A percentile compares a stretch with the other conserved stretches of the same genome.
These are phyloP conservation scores for Hanseniaspora meyeri DNA, from an alignment of 805 yeast species.

Conservation along the genomic window DNA sequence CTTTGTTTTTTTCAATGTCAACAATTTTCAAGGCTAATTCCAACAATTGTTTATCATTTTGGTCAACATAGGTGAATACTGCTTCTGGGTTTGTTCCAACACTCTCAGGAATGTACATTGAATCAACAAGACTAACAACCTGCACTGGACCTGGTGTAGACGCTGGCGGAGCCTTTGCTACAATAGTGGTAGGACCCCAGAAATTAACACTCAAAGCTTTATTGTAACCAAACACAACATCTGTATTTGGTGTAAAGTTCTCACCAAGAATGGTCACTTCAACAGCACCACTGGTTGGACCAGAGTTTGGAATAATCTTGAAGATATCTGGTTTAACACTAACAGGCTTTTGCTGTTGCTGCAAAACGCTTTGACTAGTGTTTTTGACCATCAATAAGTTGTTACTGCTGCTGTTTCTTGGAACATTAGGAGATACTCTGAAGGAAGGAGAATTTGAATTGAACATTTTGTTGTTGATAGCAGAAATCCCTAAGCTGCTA, in stretches of 20 bases:
- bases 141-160: conserved; percentile 73
- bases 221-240: conserved; percentile 76
- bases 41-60: conserved; percentile 85
- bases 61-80: conserved; percentile 84
- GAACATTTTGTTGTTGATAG: background rate
- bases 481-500: background rate
- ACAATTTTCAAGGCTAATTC: conserved; percentile 94
- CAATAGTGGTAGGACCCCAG: conserved; percentile 91
- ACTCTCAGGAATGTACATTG: conserved; percentile 24
- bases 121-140: conserved; percentile 63
- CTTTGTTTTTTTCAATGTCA: conserved; percentile 48
- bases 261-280: conserved; percentile 85
- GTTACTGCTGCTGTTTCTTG: conserved; percentile 5
- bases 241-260: conserved; percentile 70
- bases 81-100: conserved; percentile 22
- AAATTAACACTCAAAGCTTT: conserved; percentile 77
- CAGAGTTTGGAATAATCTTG: conserved; percentile 87
- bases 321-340: conserved; percentile 46
- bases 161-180: conserved; percentile 88
- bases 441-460: conserved; percentile 10
- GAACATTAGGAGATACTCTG: background rate
- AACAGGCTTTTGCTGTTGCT: conserved; percentile 12
- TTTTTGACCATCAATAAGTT: background rate
- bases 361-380: background rate
- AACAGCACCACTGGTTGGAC: conserved; percentile 91